Evolutionary conservation across 257 asterid species (phyloP).

Genomic region (Misopates orontium): DNA sequence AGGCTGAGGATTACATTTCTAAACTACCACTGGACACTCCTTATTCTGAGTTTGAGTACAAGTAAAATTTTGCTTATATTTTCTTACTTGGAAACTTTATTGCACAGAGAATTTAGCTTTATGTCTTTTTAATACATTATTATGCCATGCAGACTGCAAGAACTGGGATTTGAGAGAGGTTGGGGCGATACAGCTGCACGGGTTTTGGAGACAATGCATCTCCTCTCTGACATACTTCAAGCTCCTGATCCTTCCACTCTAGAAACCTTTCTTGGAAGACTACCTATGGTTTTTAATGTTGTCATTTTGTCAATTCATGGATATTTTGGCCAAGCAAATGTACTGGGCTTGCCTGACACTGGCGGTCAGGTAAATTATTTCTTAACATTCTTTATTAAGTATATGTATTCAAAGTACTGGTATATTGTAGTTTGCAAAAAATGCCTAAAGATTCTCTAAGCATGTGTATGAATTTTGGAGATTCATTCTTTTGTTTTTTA

Average conservation of each 20-base stretch:
- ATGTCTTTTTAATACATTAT: not conserved
- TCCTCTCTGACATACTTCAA: constrained; percentile 88
- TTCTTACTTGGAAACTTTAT: not conserved
- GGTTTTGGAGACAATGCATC: constrained; percentile 80
- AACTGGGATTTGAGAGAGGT: constrained; percentile 96
- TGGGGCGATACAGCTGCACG: constrained; percentile 91
- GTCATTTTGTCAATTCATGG: constrained; percentile 90
- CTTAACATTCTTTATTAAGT: not conserved
- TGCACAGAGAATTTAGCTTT: not conserved
- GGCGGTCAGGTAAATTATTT: constrained; percentile 87
- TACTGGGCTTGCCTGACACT: constrained; percentile 97
- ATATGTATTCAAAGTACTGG: not conserved
- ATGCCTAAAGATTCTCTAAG: not conserved
- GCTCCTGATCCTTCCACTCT: constrained; percentile 92
- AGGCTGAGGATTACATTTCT: constrained; percentile 78
- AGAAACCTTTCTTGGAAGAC: constrained; percentile 87
- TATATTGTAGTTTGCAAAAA: not conserved
- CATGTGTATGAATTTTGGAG: not conserved
- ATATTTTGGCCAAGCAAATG: constrained; percentile 98
- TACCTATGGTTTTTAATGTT: constrained; percentile 95
- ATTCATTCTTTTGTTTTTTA: constrained; percentile 16
- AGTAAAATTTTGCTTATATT: constrained; percentile 43
- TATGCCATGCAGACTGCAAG: constrained; percentile 70
- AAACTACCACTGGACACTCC: constrained; percentile 66
- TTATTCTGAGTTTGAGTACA: constrained; percentile 76